Evolutionary conservation across 1,284 basidiomycete genomes (phyloP), one percentile per base, ranked within the genome.

Genomic region (Omphalotus olearius): DNA sequence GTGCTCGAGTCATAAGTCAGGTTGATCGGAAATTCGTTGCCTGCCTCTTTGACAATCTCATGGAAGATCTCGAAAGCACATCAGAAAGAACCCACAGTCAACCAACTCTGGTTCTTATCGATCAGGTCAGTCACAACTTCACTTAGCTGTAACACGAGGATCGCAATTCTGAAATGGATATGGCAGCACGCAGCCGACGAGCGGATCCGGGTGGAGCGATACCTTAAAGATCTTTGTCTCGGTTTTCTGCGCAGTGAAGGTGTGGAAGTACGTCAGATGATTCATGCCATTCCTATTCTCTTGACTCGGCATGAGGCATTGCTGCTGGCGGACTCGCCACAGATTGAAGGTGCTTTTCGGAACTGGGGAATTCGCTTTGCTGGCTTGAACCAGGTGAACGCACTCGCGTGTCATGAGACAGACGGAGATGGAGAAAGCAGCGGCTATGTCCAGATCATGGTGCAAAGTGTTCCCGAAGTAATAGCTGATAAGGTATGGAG

Each of bases 141-240:
- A 41, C 39, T 26, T 11, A 26, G 33, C 33, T 40, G 40, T 50
- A 23, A 50, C 48, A 50, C 48, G 48, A 50, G 48, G 48, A 50
- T 50, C 48, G 9, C 48, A 50, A 30, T 13, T 43, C 48, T 50
- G 43, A 50, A 43, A 50, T 50, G 48, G 48, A n/a, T 33, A 35
- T 48, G 42, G 52, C 38, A 98, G 66, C 95, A 98, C 64, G 95
- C 95, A 4, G 95, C 93, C 6, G 92, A 97, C 64, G 95, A 98
- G 69, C 82, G 95, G 7, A 73, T 95, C 26, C 82, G 92, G 18
- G 88, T 97, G 44, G 95, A 98, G 67, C 70, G 72, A n/a, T 87
- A 91, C 63, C 73, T 95, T 51, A 74, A 75, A 56, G 79, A 83
- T 48, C 66, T 92, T 17, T 90, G 88, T 64, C 61, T 71, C 51